Evolutionary conservation across 352 stramenopile genomes (phyloP), one percentile per base, ranked within the genome.

Genomic region (Phytopythium mirpurense): DNA sequence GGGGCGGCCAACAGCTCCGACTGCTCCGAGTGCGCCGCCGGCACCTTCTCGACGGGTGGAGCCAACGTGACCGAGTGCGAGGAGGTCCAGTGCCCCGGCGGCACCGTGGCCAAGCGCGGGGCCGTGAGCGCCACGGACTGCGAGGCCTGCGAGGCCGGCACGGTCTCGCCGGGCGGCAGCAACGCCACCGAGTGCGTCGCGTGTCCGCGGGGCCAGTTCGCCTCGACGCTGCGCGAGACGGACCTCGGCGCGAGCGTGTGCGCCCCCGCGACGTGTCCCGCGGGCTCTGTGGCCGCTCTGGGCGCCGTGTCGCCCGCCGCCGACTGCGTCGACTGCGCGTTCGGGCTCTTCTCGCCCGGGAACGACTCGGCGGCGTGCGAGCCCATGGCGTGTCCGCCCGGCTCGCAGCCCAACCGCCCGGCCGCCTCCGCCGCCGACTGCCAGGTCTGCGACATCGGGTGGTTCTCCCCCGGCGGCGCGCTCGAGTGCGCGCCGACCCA

Each of bases 31-130:
- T 81, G 71, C 47, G 36, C 52, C 2, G 24, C 59, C 4, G 71
- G 68, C 18, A 72, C 68, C 10, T 81, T 56, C 60, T 81, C 71
- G 4, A 37, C 44, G 5, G 71, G 67, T 21, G 67, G 68, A 2
- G 16, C 32, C 34, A 60, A 56, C 18, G 62, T 50, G 37, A 65
- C 36, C 5, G 54, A 38, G 26, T 81, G 71, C 32, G 36, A 59
- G 2, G 40, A 46, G 11, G 26, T 68, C 21, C 29, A 41, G 9
- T 81, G 71, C 51, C 57, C 65, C 0, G 47, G 27, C 0, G 71
- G 71, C 6, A 67, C 50, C 19, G 62, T 78, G 18, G 54, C 68
- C 31, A 68, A 57, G 41, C 40, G 51, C n/a, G 64, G 62, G 6
- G 66, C 71, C 4, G 57, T 31, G 15, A 75, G 62, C 42, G 34